phyloP scores from a whole-genome alignment of 495 filamentous ascomycete genomes.

The Talaromyces liani region DNA sequence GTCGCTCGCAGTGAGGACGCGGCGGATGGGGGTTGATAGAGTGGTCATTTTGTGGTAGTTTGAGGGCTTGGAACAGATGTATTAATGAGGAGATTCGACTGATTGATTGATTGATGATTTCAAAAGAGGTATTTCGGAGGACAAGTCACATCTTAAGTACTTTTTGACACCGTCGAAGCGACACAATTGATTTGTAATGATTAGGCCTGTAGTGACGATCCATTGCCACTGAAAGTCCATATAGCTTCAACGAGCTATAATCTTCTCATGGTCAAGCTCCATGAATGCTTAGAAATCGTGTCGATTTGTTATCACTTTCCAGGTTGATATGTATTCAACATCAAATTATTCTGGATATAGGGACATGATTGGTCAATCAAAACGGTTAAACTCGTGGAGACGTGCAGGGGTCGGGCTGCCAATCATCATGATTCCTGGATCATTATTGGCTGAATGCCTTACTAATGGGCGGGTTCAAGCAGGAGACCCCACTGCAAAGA shows the following conservation, averaged over 20 bases:
- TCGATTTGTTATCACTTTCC: neutral
- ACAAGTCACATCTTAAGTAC: neutral
- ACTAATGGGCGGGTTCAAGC: neutral
- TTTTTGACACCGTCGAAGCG: neutral
- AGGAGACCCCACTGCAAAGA: neutral
- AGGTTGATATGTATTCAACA: neutral
- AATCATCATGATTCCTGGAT: neutral
- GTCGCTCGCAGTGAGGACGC: constrained; percentile 15
- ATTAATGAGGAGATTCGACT: neutral
- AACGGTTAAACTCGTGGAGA: neutral
- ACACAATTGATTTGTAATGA: neutral
- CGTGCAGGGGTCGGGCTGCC: neutral
- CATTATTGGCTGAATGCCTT: neutral
- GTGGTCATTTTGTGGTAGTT: neutral
- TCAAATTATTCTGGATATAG: neutral
- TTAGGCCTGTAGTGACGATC: neutral
- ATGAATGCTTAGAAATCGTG: neutral
- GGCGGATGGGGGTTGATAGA: constrained; percentile 15
- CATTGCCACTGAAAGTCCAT: neutral
- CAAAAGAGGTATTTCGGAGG: neutral
- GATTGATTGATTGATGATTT: neutral
- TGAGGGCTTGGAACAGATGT: neutral
- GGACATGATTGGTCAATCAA: neutral
- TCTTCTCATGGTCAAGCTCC: too few relatives aligned
- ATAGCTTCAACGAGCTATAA: neutral